These are phyloP conservation scores for Lentithecium fluviatile DNA, from an alignment of 495 filamentous ascomycete species.

Conservation along the genomic window DNA sequence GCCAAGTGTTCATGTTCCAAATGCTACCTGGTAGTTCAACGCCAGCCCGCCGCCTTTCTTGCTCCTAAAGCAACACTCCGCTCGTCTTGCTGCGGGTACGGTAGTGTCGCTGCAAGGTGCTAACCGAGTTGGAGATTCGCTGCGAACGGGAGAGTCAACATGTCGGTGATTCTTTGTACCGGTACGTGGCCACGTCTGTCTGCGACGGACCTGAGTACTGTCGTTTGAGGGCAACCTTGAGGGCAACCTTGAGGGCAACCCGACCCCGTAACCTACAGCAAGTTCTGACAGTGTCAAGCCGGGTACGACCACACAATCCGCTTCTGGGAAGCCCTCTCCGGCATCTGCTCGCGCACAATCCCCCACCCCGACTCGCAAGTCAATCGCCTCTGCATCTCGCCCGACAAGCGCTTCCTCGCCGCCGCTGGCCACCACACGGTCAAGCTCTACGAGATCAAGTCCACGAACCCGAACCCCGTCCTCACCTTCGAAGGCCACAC, in stretches of 20 bases:
- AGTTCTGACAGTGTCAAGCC: conserved; percentile 53
- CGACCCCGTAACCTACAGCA: conserved; percentile 25
- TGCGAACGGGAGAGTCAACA: conserved; percentile 36
- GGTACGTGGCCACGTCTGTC: conserved; percentile 57
- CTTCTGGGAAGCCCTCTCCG: conserved; percentile 97
- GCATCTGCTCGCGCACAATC: conserved; percentile 96
- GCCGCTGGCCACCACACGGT: conserved; percentile 93
- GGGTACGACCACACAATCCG: conserved; percentile 99
- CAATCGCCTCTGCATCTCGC: conserved; percentile 96
- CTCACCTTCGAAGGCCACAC: conserved; percentile 94
- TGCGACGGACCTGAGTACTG: no score
- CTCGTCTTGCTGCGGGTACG: no score
- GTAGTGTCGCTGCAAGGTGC: background rate
- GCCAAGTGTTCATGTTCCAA: no score
- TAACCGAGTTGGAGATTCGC: no score
- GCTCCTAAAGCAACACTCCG: no score
- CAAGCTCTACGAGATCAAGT: conserved; percentile 97
- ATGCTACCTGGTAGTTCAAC: no score
- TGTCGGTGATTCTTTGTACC: conserved; percentile 88
- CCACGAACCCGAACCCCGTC: conserved; percentile 86
- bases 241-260: conserved; percentile 17
- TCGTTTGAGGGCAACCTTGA: no score
- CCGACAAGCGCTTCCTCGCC: conserved; percentile 93
- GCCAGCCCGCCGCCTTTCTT: no score
- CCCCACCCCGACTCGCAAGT: conserved; percentile 98